These are phyloP conservation scores for Ensete ventricosum DNA, from an alignment of 176 grass and related monocot species.

Conservation along the genomic window DNA sequence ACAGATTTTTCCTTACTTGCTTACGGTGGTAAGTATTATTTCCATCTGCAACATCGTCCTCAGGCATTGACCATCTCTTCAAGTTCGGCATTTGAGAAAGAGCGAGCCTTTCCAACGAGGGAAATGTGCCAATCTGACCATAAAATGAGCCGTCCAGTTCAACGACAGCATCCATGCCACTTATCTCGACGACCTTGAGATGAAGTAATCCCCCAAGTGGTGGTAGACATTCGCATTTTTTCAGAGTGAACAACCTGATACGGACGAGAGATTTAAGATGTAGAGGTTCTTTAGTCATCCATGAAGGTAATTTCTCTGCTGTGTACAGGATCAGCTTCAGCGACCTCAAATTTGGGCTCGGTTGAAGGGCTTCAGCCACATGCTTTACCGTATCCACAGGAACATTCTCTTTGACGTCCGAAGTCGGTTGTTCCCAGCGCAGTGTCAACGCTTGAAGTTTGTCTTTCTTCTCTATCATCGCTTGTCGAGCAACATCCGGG, in stretches of 20 bases:
- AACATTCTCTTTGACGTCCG: neutral
- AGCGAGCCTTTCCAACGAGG: slow-evolving; percentile 36
- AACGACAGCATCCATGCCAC: slow-evolving; percentile 24
- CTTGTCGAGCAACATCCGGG: slow-evolving; percentile 21
- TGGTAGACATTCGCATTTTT: slow-evolving; percentile 31
- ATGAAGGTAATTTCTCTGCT: slow-evolving; percentile 28
- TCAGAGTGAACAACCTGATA: slow-evolving; percentile 40
- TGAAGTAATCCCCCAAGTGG: slow-evolving; percentile 26
- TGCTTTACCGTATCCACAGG: slow-evolving; percentile 6
- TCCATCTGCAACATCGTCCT: neutral
- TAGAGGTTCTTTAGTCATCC: slow-evolving; percentile 27
- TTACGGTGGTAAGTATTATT: no score
- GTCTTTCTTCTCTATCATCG: slow-evolving; percentile 27
- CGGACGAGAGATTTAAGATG: slow-evolving; percentile 35
- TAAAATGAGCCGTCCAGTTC: slow-evolving; percentile 25
- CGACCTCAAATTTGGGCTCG: slow-evolving; percentile 33
- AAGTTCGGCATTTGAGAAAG: slow-evolving; percentile 43
- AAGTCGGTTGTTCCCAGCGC: slow-evolving; percentile 20
- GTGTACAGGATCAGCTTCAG: slow-evolving; percentile 35
- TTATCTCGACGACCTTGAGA: slow-evolving; percentile 38
- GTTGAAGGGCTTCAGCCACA: slow-evolving; percentile 37
- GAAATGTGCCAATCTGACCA: slow-evolving; percentile 14
- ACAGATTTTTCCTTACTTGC: slow-evolving; percentile 14
- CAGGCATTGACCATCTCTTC: slow-evolving; percentile 27
- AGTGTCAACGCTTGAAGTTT: slow-evolving; percentile 35